These are phyloP conservation scores for Geotrichum armillariae DNA, from an alignment of 1,139 yeast genomes.

Conservation along the genomic window DNA sequence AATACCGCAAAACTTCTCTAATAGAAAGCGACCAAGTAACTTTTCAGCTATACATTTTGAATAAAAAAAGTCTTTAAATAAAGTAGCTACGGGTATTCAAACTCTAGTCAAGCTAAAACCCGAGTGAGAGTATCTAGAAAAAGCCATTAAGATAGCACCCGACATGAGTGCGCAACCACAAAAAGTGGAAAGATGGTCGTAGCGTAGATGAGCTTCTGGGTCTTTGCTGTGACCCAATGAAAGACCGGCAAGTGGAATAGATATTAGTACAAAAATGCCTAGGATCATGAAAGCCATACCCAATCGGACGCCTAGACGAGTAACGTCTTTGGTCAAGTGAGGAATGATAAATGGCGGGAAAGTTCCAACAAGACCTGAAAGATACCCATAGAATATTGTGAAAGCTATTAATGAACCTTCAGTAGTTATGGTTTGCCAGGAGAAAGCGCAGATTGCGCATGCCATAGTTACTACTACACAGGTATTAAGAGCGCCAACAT, in stretches of 20 bases:
- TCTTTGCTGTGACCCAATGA: slow-evolving; percentile 3
- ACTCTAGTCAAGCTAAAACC: no score
- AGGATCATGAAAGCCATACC: slow-evolving; percentile 55
- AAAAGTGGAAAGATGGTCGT: not conserved
- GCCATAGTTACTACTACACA: not conserved
- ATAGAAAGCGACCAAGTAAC: no score
- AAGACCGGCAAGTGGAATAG: slow-evolving; percentile 17
- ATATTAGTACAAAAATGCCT: slow-evolving; percentile 3
- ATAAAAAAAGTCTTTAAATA: no score
- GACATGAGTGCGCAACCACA: not conserved
- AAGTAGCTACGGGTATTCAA: no score
- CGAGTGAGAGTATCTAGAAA: not conserved
- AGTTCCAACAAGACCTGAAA: slow-evolving; percentile 47
- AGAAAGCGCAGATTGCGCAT: not conserved
- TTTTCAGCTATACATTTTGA: no score
- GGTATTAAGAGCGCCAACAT: slow-evolving; percentile 14
- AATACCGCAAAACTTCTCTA: no score
- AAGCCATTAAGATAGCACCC: not conserved
- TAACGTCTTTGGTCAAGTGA: slow-evolving; percentile 52
- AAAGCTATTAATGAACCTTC: slow-evolving; percentile 10
- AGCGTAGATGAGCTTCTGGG: not conserved
- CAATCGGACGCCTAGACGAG: slow-evolving; percentile 46
- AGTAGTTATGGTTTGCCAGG: slow-evolving; percentile 4
- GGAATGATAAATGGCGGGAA: slow-evolving; percentile 45
- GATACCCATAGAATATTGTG: slow-evolving; percentile 45